Base-by-base conservation (phyloP, 305 asterid species). In the Fraxinus floribunda region DNA sequence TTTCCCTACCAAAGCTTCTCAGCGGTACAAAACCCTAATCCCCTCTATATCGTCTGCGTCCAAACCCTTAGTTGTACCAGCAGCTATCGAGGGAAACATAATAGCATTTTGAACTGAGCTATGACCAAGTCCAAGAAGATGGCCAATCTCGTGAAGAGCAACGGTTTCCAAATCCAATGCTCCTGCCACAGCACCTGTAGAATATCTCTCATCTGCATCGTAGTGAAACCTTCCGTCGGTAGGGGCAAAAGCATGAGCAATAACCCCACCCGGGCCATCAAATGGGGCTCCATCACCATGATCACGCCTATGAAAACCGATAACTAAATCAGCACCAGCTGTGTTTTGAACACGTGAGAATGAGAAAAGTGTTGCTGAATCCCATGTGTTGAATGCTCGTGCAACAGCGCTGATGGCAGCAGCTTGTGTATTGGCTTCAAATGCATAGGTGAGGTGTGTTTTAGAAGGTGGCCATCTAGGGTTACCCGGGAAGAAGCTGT, bases 141-240 rank as follows among this genome's bases (percentile, higher is more conserved):
- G 86, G 1, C 86, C 86, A 29, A 80, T 79, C 36, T 84, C 86
- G 66, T 84, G 86, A 32, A 79, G 30, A 0, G 81, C 86, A 35
- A 76, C 74, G 4, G 86, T 60, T 66, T 84, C 64, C 1, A 79
- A 0, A 22, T 84, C 81, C 11, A 60, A 9, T 4, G 34, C 34
- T 30, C 34, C 34, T 30, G 34, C 34, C 34, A 30, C 0, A 30
- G 34, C 34, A 30, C 34, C 4, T 30, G 1, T 2, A 30, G 34
- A 30, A 30, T 30, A 30, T 30, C 34, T 30, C 34, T 30, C 34
- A 32, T 80, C 81, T 0, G 84, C 80, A 76, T 84, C 84, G 68
- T 3, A 75, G 32, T 83, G 83, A 5, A 74, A 26, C 26, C 52
- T 57, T 8, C 86, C 83, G 8, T 79, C 57, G 0, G 81, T 32